Base-by-base conservation (phyloP, 2,329 filamentous ascomycete genomes). In the Huntiella abstrusa region DNA sequence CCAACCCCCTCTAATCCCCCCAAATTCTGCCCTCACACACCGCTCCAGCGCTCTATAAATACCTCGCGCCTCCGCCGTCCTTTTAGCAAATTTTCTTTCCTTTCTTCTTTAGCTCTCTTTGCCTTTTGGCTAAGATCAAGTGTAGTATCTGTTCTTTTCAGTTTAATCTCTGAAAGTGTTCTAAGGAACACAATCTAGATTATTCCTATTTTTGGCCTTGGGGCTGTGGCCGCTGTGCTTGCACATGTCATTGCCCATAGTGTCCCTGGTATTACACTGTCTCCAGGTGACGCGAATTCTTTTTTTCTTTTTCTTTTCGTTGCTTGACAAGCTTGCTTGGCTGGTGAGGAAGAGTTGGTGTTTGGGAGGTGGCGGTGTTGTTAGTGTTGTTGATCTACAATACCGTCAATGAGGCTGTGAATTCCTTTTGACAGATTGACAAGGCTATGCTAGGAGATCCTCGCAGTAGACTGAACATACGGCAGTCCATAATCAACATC, bases 91-190 rank as follows among this genome's bases (percentile, higher is more conserved):
- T 43, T 48, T 16, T 34, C 13, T 13, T 50, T 48, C 37, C 38
- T 43, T 50, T 48, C 44, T 48, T 50, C 49, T 50, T 50, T 16
- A 50, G 49, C 49, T 50, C 49, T 50, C 49, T 50, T 50, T 50
- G 49, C 49, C 67, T 68, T 70, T 70, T 75, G 71, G 75, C 75
- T 83, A 82, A 84, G 80, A 85, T 85, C 80, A 85, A 84, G 80
- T 85, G 80, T 84, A 85, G 81, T 85, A 85, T 83, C 80, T 85
- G 80, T 87, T 87, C 82, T 87, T 86, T 83, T 84, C 78, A 87
- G 82, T 85, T 86, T 87, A 86, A 86, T 85, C 78, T 81, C 81
- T 87, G 80, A 80, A 83, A 85, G 73, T 71, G 69, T 69, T 70
- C 76, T 73, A 82, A 67, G 71, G 76, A 69, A 69, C 68, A 68